phyloP scores from a whole-genome alignment of 805 yeast species.

The Groenewaldozyma tartarivorans region DNA sequence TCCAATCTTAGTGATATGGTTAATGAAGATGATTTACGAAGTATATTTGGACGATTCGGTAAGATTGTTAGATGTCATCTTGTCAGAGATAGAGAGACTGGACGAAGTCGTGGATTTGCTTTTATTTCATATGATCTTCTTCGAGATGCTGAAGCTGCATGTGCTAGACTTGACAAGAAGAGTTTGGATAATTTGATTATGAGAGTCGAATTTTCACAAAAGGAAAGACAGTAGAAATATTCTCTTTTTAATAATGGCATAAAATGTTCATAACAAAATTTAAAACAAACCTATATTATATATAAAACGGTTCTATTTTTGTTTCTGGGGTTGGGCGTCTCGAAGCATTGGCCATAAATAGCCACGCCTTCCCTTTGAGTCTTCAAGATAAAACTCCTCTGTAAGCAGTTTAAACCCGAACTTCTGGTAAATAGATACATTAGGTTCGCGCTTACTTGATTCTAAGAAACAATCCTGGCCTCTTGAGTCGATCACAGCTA shows the following conservation, averaged over 20 bases:
- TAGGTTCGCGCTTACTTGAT: constrained; percentile 6
- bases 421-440: constrained; percentile 5
- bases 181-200: constrained; percentile 87
- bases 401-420: constrained; percentile 4
- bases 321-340: no score
- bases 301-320: no score
- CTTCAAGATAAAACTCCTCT: background rate
- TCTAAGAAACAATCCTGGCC: constrained; percentile 2
- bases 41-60: constrained; percentile 63
- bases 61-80: constrained; percentile 67
- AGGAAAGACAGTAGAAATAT: no score
- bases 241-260: constrained; percentile 1
- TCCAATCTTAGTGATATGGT: constrained; percentile 84
- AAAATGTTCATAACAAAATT: background rate
- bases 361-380: background rate
- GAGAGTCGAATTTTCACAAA: constrained; percentile 33
- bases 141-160: constrained; percentile 63
- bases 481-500: constrained; percentile 1
- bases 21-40: constrained; percentile 69
- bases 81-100: constrained; percentile 86
- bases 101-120: constrained; percentile 91
- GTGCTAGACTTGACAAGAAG: constrained; percentile 71
- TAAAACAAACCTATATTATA: no score
- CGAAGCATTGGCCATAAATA: background rate
- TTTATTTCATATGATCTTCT: constrained; percentile 65